Evolutionary conservation across 192 early-diverging fungal species (phyloP).

Genomic region (Jimgerdemannia lactiflua): DNA sequence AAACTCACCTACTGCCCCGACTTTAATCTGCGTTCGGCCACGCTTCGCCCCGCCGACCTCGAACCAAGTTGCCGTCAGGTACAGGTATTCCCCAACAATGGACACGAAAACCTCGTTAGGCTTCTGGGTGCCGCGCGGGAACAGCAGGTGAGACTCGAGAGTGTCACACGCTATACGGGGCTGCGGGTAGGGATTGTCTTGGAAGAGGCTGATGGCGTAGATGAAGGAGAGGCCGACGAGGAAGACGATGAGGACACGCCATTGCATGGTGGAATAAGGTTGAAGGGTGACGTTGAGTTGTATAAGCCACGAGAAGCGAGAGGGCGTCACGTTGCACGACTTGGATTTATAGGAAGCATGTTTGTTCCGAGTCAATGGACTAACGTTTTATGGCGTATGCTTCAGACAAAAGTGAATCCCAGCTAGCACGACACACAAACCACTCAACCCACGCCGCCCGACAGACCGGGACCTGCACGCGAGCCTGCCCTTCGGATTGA

Average conservation of each 20-base stretch:
- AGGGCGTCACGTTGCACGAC: neutral
- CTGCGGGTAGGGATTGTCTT: conserved; percentile 28
- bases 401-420: too few relatives aligned
- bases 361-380: too few relatives aligned
- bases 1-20: neutral
- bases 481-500: too few relatives aligned
- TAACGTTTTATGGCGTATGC: too few relatives aligned
- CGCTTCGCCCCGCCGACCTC: neutral
- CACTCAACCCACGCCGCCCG: too few relatives aligned
- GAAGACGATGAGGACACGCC: conserved; percentile 30
- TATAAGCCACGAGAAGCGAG: too few relatives aligned
- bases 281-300: too few relatives aligned
- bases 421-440: too few relatives aligned
- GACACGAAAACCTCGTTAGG: conserved; percentile 16
- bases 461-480: too few relatives aligned
- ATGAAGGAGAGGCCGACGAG: conserved; percentile 16
- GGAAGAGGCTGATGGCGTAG: conserved; percentile 28
- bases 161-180: conserved; percentile 10
- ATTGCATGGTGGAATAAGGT: conserved; percentile 17
- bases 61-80: conserved; percentile 21
- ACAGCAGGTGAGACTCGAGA: neutral
- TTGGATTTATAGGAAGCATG: too few relatives aligned
- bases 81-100: conserved; percentile 11
- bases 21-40: neutral
- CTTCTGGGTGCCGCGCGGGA: neutral